A percentile compares a stretch with the other conserved stretches of the same genome.
Evolutionary conservation across 192 early-diverging fungal species (phyloP).

Genomic region (Entomortierella lignicola): DNA sequence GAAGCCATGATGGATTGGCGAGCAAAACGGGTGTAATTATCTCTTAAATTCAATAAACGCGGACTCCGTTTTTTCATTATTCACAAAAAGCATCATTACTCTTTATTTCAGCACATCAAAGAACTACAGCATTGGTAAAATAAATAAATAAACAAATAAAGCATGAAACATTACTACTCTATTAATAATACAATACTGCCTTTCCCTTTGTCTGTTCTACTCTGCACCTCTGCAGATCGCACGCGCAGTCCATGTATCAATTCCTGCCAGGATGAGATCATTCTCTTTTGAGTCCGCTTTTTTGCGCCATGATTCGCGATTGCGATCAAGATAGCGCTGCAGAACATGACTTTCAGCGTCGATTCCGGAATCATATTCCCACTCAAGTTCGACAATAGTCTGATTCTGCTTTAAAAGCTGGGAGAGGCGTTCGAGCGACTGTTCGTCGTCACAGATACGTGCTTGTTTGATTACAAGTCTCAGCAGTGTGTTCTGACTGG

Average conservation of each 20-base stretch:
- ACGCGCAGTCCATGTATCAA: slow-evolving; percentile 28
- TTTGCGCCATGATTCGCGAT: slow-evolving; percentile 39
- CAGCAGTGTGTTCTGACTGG: slow-evolving; percentile 25
- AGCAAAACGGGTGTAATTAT: slow-evolving; percentile 28
- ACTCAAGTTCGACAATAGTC: slow-evolving; percentile 33
- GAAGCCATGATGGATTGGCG: slow-evolving; percentile 56
- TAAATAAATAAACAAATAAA: slow-evolving; percentile 8
- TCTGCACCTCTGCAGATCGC: slow-evolving; percentile 21
- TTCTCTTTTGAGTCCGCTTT: slow-evolving; percentile 8
- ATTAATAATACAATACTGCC: slow-evolving; percentile 1
- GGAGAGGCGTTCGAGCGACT: slow-evolving; percentile 26
- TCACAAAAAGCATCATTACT: neutral
- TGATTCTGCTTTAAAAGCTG: slow-evolving; percentile 39
- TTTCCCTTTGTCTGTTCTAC: neutral
- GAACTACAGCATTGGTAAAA: neutral
- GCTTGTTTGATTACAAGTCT: slow-evolving; percentile 40
- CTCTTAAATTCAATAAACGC: neutral
- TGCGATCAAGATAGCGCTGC: slow-evolving; percentile 33
- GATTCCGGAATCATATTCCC: slow-evolving; percentile 28
- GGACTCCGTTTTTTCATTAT: neutral
- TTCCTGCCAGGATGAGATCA: slow-evolving; percentile 23
- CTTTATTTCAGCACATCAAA: slow-evolving; percentile 14
- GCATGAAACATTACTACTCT: neutral
- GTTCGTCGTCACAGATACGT: slow-evolving; percentile 32
- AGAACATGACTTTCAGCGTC: slow-evolving; percentile 23